A percentile compares a stretch with the other conserved stretches of the same genome.
phyloP scores from a whole-genome alignment of 2,329 filamentous ascomycete species.

The Paracoccidioides lutzii region DNA sequence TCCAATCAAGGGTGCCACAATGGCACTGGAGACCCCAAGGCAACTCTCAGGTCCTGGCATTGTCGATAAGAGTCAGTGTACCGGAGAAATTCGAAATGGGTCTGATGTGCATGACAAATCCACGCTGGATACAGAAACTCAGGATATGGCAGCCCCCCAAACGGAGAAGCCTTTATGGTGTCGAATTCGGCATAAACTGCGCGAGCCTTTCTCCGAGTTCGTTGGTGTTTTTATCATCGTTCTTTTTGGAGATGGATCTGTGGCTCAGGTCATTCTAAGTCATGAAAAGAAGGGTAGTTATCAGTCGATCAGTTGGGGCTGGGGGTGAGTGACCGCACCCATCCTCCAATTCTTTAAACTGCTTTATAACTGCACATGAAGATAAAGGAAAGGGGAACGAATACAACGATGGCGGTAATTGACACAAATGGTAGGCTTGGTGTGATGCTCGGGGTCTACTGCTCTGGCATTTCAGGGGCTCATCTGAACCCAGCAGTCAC shows the following conservation, averaged over 20 bases:
- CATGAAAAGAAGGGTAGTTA: conserved; percentile 33
- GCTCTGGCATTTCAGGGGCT: conserved; percentile 45
- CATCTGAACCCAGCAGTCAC: conserved; percentile 63
- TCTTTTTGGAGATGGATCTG: conserved; percentile 57
- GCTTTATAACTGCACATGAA: conserved; percentile 4
- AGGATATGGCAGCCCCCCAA: background rate
- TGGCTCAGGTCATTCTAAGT: conserved; percentile 55
- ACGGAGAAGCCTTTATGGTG: conserved; percentile 37
- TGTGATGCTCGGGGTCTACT: conserved; percentile 57
- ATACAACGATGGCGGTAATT: background rate
- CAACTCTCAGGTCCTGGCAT: background rate
- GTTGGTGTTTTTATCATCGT: conserved; percentile 55
- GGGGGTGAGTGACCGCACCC: conserved; percentile 25
- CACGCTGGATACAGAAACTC: background rate
- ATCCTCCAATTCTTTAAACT: background rate
- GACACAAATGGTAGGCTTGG: conserved; percentile 37
- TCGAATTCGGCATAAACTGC: conserved; percentile 37
- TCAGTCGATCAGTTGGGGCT: conserved; percentile 41
- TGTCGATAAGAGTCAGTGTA: background rate
- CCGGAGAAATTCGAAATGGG: background rate
- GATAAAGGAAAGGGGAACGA: background rate
- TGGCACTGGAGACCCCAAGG: background rate
- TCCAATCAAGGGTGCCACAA: background rate
- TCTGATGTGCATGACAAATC: background rate
- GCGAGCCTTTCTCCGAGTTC: conserved; percentile 54